Evolutionary conservation across 2,329 filamentous ascomycete species (phyloP).

Genomic region (Ascocoryne sarcoides): DNA sequence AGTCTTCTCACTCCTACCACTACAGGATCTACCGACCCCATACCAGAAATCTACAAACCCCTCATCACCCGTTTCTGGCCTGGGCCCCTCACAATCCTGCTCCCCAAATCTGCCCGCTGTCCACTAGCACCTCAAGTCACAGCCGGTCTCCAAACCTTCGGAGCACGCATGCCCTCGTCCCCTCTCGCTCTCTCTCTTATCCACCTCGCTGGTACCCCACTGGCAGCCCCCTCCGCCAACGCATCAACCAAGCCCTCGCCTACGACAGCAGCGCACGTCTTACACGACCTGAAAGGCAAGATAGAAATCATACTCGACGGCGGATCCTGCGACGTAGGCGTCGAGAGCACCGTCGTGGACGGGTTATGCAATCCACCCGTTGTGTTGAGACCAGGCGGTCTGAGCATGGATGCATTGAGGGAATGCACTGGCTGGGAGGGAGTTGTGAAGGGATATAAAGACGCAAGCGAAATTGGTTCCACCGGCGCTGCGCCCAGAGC

Average conservation of each 20-base stretch:
- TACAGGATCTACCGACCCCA: slow-evolving; percentile 23
- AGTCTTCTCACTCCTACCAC: slow-evolving; percentile 13
- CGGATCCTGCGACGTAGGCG: slow-evolving; percentile 72
- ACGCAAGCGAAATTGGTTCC: slow-evolving; percentile 58
- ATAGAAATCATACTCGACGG: slow-evolving; percentile 87
- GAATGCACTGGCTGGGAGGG: slow-evolving; percentile 71
- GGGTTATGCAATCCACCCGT: slow-evolving; percentile 73
- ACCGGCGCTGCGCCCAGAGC: slow-evolving; percentile 70
- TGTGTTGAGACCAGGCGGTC: slow-evolving; percentile 76
- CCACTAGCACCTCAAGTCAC: slow-evolving; percentile 85
- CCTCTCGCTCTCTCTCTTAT: slow-evolving; percentile 84
- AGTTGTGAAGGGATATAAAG: slow-evolving; percentile 70
- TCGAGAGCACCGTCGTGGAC: slow-evolving; percentile 96
- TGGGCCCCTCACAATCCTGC: slow-evolving; percentile 81
- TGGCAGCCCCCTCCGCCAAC: slow-evolving; percentile 91
- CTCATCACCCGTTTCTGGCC: slow-evolving; percentile 87
- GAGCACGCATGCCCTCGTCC: slow-evolving; percentile 79
- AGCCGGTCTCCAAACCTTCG: slow-evolving; percentile 75
- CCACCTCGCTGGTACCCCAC: slow-evolving; percentile 62
- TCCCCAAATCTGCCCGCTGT: slow-evolving; percentile 64
- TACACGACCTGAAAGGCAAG: slow-evolving; percentile 71
- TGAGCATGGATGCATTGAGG: slow-evolving; percentile 73
- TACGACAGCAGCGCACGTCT: slow-evolving; percentile 81
- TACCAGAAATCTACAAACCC: slow-evolving; percentile 49
- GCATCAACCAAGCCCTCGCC: slow-evolving; percentile 89